phyloP scores from a whole-genome alignment of 139 green algal species.

The Micractinium conductrix region DNA sequence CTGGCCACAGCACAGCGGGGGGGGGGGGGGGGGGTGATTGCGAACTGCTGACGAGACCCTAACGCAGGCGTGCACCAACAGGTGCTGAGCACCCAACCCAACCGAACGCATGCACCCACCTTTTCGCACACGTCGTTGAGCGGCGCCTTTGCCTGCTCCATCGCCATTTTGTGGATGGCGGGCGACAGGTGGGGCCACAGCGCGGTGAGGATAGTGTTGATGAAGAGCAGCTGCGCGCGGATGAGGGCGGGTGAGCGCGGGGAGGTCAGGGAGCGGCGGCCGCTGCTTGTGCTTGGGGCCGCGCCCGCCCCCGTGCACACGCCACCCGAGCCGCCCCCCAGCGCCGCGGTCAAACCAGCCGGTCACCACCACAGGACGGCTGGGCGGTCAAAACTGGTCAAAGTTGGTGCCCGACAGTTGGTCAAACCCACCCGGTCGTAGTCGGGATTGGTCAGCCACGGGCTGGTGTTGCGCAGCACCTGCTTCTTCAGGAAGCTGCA shows the following conservation, averaged over 20 bases:
- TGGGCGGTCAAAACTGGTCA: too few species aligned
- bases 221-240: conserved; percentile 29
- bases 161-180: conserved; percentile 44
- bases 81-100: too few species aligned
- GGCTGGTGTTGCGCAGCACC: conserved; percentile 37
- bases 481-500: conserved; percentile 26
- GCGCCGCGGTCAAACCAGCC: too few species aligned
- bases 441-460: conserved; percentile 39
- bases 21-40: not conserved
- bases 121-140: conserved; percentile 30
- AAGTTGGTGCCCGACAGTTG: too few species aligned
- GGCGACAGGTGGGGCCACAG: conserved; percentile 46
- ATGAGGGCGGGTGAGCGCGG: not conserved
- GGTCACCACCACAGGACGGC: too few species aligned
- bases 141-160: conserved; percentile 42
- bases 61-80: too few species aligned
- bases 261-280: not conserved
- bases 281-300: too few species aligned
- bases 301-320: too few species aligned
- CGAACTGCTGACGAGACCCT: not conserved
- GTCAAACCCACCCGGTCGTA: conserved; percentile 32
- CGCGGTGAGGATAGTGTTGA: conserved; percentile 44
- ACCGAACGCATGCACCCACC: not conserved
- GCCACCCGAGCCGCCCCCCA: too few species aligned
- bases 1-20: not conserved